phyloP scores from a whole-genome alignment of 2,329 filamentous ascomycete species.

The Cladophialophora immunda region DNA sequence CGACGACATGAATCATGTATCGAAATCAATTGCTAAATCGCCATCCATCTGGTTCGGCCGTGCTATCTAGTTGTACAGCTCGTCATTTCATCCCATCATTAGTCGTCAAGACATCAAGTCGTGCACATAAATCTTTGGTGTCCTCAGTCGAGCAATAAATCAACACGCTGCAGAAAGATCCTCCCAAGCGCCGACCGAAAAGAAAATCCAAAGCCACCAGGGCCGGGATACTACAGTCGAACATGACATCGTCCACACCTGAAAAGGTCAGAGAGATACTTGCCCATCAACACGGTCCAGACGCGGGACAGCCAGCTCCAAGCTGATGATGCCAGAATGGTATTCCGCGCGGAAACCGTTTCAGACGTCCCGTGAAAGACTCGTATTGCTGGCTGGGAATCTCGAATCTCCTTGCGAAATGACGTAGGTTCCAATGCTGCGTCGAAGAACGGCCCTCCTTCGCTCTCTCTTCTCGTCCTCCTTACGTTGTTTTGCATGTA shows the following conservation, averaged over 20 bases:
- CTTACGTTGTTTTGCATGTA: slow-evolving; percentile 52
- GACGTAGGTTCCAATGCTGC: slow-evolving; percentile 61
- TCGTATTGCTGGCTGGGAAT: slow-evolving; percentile 38
- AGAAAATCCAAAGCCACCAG: slow-evolving; percentile 28
- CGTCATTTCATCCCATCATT: slow-evolving; percentile 37
- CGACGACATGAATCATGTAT: slow-evolving; percentile 11
- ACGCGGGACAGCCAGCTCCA: neutral
- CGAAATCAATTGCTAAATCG: slow-evolving; percentile 13
- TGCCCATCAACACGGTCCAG: neutral
- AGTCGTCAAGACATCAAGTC: slow-evolving; percentile 36
- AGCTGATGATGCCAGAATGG: neutral
- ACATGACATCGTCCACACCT: slow-evolving; percentile 19
- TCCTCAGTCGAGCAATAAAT: slow-evolving; percentile 7
- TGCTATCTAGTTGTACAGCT: slow-evolving; percentile 33
- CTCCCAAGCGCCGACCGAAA: slow-evolving; percentile 23
- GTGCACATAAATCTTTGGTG: slow-evolving; percentile 24
- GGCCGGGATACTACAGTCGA: slow-evolving; percentile 19
- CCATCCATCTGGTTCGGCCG: slow-evolving; percentile 18
- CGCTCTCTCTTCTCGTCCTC: slow-evolving; percentile 60
- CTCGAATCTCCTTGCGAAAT: slow-evolving; percentile 47
- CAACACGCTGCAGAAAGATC: slow-evolving; percentile 13
- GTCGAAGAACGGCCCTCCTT: slow-evolving; percentile 61
- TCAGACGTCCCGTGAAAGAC: slow-evolving; percentile 26
- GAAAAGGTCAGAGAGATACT: neutral
- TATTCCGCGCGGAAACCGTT: neutral